A percentile compares a stretch with the other conserved stretches of the same genome.
Conservation (phyloP, 2,329 filamentous ascomycete species). For the Ciborinia camelliae region DNA sequence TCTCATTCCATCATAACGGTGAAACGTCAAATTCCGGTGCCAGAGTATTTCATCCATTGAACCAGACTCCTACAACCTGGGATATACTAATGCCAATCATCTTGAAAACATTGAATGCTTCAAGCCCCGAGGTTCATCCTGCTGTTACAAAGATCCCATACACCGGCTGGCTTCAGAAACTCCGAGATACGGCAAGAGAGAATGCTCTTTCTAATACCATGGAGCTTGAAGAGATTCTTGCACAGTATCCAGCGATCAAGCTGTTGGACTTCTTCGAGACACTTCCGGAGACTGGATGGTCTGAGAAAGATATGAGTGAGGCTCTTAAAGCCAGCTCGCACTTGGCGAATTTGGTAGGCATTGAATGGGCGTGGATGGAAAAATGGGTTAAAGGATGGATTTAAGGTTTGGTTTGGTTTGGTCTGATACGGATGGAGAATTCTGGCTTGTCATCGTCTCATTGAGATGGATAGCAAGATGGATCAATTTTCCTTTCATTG, state of each 20-base stretch:
- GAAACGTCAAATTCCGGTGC: neutral
- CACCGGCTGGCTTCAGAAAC: neutral
- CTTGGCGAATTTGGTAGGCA: neutral
- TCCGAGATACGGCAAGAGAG: neutral
- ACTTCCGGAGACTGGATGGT: neutral
- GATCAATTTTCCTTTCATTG: too few species aligned
- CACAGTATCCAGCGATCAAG: constrained; percentile 9
- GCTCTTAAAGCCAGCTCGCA: neutral
- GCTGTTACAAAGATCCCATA: neutral
- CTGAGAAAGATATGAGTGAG: neutral
- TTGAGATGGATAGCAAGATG: too few species aligned
- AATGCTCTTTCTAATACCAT: neutral
- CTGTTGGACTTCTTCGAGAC: constrained; percentile 6
- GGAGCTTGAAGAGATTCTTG: neutral
- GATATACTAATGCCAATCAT: neutral
- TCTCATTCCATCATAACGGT: neutral
- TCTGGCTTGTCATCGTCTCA: too few species aligned
- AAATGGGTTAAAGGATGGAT: constrained; percentile 15
- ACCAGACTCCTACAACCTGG: neutral
- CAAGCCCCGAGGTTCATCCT: neutral
- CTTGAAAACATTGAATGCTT: constrained; percentile 1
- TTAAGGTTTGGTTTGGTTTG: neutral
- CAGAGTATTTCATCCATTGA: constrained; percentile 7
- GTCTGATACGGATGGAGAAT: too few species aligned
- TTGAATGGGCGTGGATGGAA: constrained; percentile 6